Evolutionary conservation across 306 rosid species (phyloP).

Genomic region (Aeschynomene evenia): DNA sequence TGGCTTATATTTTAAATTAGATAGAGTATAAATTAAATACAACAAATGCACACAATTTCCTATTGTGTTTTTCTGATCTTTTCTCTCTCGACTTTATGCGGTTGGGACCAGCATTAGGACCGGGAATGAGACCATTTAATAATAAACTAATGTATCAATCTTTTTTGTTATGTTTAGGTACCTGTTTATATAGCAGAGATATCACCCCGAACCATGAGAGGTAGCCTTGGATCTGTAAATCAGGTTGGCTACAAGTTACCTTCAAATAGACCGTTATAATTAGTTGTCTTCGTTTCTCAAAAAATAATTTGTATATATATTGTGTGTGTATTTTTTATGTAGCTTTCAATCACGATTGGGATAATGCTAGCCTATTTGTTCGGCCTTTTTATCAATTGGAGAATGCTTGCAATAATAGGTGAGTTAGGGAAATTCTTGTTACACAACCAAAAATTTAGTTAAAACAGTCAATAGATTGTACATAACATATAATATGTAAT

Average conservation of each 20-base stretch:
- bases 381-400: constrained; percentile 69
- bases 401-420: constrained; percentile 67
- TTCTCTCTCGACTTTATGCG: no score
- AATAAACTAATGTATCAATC: background rate
- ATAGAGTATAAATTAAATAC: no score
- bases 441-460: no score
- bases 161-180: constrained; percentile 40
- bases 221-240: constrained; percentile 68
- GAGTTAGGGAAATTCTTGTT: no score
- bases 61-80: no score
- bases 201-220: constrained; percentile 77
- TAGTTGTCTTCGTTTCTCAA: background rate
- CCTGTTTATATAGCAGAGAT: constrained; percentile 81
- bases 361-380: constrained; percentile 66
- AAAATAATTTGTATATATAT: no score
- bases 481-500: no score
- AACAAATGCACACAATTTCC: no score
- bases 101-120: no score
- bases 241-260: constrained; percentile 49
- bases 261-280: background rate
- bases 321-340: background rate
- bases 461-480: no score
- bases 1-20: no score
- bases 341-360: constrained; percentile 70
- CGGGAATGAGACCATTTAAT: no score